Percentiles rank a stretch among this genome's conserved stretches.
Conservation (phyloP, 2,329 filamentous ascomycete species). For the Passalora sequoiae region DNA sequence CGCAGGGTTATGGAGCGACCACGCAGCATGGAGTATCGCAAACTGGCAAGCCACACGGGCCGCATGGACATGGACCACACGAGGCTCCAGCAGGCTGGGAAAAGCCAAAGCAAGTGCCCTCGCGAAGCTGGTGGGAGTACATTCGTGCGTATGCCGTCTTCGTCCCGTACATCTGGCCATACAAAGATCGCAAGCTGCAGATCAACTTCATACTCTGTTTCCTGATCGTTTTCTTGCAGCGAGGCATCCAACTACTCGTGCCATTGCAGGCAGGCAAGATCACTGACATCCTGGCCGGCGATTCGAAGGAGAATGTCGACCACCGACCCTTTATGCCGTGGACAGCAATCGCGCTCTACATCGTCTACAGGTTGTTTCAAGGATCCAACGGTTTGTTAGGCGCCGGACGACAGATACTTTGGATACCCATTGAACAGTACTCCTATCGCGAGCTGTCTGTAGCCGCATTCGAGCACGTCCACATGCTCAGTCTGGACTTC, state of each 20-base stretch:
- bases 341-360: conserved; percentile 68
- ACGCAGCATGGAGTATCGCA: not conserved
- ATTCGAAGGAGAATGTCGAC: conserved; percentile 39
- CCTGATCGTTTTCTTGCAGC: conserved; percentile 69
- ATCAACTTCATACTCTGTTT: conserved; percentile 78
- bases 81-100: conserved; percentile 68
- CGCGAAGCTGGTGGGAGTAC: conserved; percentile 95
- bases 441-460: conserved; percentile 92
- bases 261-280: conserved; percentile 76
- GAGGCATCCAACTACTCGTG: conserved; percentile 79
- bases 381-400: conserved; percentile 83
- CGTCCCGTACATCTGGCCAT: conserved; percentile 95
- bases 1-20: conserved; percentile 25
- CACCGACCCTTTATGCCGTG: conserved; percentile 56
- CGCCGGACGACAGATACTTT: conserved; percentile 74
- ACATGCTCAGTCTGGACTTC: conserved; percentile 90
- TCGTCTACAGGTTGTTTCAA: conserved; percentile 74
- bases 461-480: conserved; percentile 94
- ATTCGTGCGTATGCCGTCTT: conserved; percentile 86
- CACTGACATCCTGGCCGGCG: conserved; percentile 64
- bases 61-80: conserved; percentile 30
- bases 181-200: conserved; percentile 69
- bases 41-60: conserved; percentile 46
- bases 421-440: conserved; percentile 96
- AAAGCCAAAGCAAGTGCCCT: conserved; percentile 76